Conservation (phyloP, 2,329 filamentous ascomycete genomes). For the Cercospora sp. region DNA sequence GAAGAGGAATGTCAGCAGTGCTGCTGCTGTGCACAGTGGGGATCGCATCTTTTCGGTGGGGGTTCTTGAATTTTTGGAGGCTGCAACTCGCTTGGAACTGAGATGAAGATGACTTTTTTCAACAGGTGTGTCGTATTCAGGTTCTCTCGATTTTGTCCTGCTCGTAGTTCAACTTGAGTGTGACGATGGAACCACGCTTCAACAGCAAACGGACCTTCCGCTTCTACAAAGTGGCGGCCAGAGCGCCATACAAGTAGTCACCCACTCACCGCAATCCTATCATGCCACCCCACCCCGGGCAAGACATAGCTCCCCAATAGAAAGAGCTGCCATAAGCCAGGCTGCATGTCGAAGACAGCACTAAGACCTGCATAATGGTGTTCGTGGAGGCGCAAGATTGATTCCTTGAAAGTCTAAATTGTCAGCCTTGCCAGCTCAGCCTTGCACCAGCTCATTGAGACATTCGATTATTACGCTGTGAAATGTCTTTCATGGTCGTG, state of each 20-base stretch:
- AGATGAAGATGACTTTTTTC: too few species aligned
- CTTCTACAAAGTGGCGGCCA: not conserved
- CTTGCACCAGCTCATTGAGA: not conserved
- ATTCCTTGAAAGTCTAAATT: conserved; percentile 3
- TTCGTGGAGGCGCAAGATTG: conserved; percentile 15
- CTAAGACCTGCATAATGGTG: conserved; percentile 13
- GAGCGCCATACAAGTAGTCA: not conserved
- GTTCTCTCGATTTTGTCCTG: not conserved
- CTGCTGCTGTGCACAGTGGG: not conserved
- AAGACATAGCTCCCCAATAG: not conserved
- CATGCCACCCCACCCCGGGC: not conserved
- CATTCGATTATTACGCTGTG: not conserved
- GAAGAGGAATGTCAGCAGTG: conserved; percentile 5
- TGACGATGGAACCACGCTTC: not conserved
- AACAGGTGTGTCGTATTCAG: not conserved
- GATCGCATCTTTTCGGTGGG: not conserved
- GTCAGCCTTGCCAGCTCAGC: conserved; percentile 1
- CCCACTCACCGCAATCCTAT: not conserved
- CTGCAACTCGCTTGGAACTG: not conserved
- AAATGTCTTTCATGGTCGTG: not conserved
- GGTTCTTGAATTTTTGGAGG: not conserved
- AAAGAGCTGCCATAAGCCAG: not conserved
- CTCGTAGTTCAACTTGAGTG: not conserved
- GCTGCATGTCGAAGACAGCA: conserved; percentile 9
- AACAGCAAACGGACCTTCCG: not conserved